Evolutionary conservation across 1,284 basidiomycete species (phyloP), one percentile per base, ranked within the genome.

Genomic region (Mrakiaceae sp.): DNA sequence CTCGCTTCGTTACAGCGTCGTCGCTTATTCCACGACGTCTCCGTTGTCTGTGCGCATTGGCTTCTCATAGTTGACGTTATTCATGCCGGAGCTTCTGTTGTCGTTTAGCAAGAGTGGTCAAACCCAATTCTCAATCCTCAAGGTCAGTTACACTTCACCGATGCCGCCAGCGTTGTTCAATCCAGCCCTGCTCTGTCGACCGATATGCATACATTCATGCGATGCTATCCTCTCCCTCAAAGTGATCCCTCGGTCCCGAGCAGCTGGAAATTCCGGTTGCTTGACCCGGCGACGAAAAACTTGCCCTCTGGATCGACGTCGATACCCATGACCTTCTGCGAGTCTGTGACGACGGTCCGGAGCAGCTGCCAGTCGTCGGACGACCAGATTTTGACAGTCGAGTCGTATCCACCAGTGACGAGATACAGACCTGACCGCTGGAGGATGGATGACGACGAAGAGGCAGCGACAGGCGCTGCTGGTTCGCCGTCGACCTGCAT

Each of bases 361-460:
- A 97, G 80, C 48, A 95, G 79, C 71, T 92, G 90, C 95, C 96
- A 99, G 73, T 98, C 96, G 74, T 98, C 96, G 42, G 95, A 91
- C 69, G 87, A 91, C 96, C 96, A 99, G 57, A 98, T 74, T 74
- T 96, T 92, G 69, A 98, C 91, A 66, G 88, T 84, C 1, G 92
- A 91, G 74, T 99, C 96, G 75, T 98, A 98, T 1, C 95, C 95
- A 1, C 89, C 83, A 67, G 90, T 93, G 4, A 90, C 92, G 66
- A 99, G 84, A 79, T 94, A 98, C 63, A 96, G 78, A 0, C 96
- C 96, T 2, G 88, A 87, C 16, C 86, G 83, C 66, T 69, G 79
- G 78, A 85, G 69, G 44, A 51, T 55, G 11, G 61, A 53, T 46
- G 54, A 66, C 60, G 47, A 60, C 9, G 64, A 5, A 43, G 64